A percentile compares a stretch with the other conserved stretches of the same genome.
Conservation (phyloP, 768 basidiomycete species). For the Suillus alpinus region DNA sequence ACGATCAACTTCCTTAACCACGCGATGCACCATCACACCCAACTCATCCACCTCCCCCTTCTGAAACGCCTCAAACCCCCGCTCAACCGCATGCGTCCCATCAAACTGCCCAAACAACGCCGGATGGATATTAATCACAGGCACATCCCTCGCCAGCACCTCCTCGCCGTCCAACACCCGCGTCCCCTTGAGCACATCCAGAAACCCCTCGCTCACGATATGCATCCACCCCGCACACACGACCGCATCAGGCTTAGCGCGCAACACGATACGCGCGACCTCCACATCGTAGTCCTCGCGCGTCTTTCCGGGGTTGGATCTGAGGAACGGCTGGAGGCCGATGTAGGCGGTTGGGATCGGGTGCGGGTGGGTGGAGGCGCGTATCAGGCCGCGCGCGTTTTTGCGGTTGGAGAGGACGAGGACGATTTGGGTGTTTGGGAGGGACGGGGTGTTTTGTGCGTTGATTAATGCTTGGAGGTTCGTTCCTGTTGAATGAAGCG, state of each 20-base stretch:
- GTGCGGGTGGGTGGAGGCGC: slow-evolving; percentile 69
- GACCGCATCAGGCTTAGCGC: slow-evolving; percentile 73
- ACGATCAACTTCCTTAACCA: slow-evolving; percentile 89
- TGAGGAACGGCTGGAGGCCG: slow-evolving; percentile 81
- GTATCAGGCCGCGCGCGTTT: slow-evolving; percentile 81
- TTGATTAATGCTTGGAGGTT: slow-evolving; percentile 97
- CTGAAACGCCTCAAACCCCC: slow-evolving; percentile 88
- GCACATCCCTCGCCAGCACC: slow-evolving; percentile 41
- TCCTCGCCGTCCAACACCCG: slow-evolving; percentile 33
- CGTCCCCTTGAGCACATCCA: slow-evolving; percentile 59
- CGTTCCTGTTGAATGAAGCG: slow-evolving; percentile 53
- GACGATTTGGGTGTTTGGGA: slow-evolving; percentile 68
- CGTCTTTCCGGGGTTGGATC: slow-evolving; percentile 66
- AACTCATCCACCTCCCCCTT: slow-evolving; percentile 73
- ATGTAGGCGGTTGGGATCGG: slow-evolving; percentile 82
- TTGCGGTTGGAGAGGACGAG: slow-evolving; percentile 92
- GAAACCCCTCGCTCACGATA: slow-evolving; percentile 79
- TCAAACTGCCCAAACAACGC: slow-evolving; percentile 96
- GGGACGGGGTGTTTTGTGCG: slow-evolving; percentile 69
- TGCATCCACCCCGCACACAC: slow-evolving; percentile 99
- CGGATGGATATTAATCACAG: slow-evolving; percentile 96
- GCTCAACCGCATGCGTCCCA: slow-evolving; percentile 85
- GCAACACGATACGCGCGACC: slow-evolving; percentile 65
- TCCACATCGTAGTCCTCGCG: slow-evolving; percentile 84
- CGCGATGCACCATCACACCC: slow-evolving; percentile 93